A percentile compares a stretch with the other conserved stretches of the same genome.
These are phyloP conservation scores for Reutealis trisperma DNA, from an alignment of 345 rosid species.

Conservation along the genomic window DNA sequence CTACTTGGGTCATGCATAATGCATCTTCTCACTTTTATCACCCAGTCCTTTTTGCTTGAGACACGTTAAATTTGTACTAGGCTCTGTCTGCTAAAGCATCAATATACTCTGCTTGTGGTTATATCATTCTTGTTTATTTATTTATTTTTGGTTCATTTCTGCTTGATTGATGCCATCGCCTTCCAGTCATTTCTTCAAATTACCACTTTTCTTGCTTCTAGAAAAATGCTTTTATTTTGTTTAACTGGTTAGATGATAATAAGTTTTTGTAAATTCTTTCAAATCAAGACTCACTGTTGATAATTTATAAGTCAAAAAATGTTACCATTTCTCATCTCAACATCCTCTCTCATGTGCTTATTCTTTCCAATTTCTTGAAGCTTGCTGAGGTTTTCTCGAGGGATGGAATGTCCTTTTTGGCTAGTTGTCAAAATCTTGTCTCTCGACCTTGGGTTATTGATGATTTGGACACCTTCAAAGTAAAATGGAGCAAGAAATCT, in stretches of 20 bases:
- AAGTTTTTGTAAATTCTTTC: background rate
- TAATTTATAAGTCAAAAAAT: background rate
- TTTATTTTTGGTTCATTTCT: constrained; percentile 1
- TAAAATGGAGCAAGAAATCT: constrained; percentile 76
- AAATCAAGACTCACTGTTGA: background rate
- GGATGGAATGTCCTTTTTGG: constrained; percentile 95
- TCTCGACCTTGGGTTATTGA: constrained; percentile 96
- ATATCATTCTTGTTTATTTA: background rate
- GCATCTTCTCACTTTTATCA: background rate
- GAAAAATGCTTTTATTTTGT: background rate
- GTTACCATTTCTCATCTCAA: background rate
- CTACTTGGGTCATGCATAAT: background rate
- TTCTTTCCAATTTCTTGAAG: constrained; percentile 45
- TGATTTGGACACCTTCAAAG: constrained; percentile 79
- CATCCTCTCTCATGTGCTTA: constrained; percentile 10
- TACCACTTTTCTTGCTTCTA: background rate
- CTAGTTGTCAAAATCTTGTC: constrained; percentile 90
- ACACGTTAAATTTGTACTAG: background rate
- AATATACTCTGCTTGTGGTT: background rate
- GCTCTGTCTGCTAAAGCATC: background rate
- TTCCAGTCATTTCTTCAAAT: constrained; percentile 1
- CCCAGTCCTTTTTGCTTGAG: background rate
- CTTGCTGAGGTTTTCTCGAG: constrained; percentile 97
- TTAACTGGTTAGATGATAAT: background rate
- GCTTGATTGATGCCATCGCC: background rate